Base-by-base conservation (phyloP, 345 rosid genomes). In the Citrus mangshanensis region DNA sequence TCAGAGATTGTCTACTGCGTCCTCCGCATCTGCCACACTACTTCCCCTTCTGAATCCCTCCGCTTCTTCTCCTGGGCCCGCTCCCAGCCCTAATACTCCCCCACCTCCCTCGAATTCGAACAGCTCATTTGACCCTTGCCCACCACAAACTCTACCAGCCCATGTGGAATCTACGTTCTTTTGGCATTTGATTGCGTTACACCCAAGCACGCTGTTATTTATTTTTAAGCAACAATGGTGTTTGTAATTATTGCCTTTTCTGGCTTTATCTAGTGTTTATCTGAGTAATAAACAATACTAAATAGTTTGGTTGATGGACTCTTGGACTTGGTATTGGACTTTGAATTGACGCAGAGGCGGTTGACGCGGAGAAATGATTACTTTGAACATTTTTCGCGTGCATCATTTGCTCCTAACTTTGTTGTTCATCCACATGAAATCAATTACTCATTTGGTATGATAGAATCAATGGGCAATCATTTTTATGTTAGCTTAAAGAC, bases 31-130 rank as follows among this genome's bases (percentile, higher is more conserved):
- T 84, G 91, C 81, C 87, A 94, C 16, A 12, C 18, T 30, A 81
- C 86, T 63, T 89, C 89, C 46, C 91, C 95, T 54, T 81, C 87
- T 24, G 89, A 91, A 42, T 91, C 95, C n/a, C 77, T 94, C 81
- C 89, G 95, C 35, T 95, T 94, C 93, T 91, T 95, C 89, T 86
- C 91, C n/a, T 93, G 98, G 95, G 97, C 92, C 2, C 87, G 74
- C 27, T 85, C 51, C 51, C 51, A 4, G 16, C 51, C 88, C 37
- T 76, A 28, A 61, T 92, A 95, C 85, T 62, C 77, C 13, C 97
- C 97, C 22, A 91, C 97, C 30, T 88, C 96, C 4, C 70, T 88
- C 14, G 92, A 95, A 34, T 89, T 84, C 66, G 93, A 93, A 77
- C 89, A 93, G 82, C 90, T 93, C 65, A 85, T 91, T 88, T 85